These are phyloP conservation scores for Cyberlindnera xishuangbannaensis DNA, from an alignment of 805 yeast genomes.

Conservation along the genomic window DNA sequence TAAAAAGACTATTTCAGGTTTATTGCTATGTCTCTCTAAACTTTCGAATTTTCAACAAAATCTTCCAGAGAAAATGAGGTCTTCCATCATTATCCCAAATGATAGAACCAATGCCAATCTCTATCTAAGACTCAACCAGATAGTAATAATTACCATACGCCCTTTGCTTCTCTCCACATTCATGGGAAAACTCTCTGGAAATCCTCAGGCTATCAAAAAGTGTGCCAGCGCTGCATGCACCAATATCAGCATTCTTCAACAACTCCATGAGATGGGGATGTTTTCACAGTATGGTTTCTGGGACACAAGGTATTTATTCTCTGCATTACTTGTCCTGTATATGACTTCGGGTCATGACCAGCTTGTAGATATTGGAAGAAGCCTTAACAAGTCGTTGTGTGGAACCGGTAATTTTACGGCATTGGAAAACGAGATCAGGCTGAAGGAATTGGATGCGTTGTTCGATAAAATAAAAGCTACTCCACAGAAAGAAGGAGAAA, in stretches of 20 bases:
- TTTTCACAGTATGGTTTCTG: slow-evolving; percentile 34
- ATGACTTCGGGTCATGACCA: slow-evolving; percentile 22
- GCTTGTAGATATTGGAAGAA: slow-evolving; percentile 20
- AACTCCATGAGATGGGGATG: slow-evolving; percentile 25
- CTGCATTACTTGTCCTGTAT: slow-evolving; percentile 28
- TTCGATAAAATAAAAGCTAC: slow-evolving; percentile 15
- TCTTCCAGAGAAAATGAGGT: slow-evolving; percentile 18
- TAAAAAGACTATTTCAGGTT: slow-evolving; percentile 22
- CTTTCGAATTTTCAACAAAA: slow-evolving; percentile 22
- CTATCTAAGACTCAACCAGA: slow-evolving; percentile 31
- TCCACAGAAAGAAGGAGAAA: background rate
- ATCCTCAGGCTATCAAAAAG: slow-evolving; percentile 24
- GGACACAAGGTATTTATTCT: slow-evolving; percentile 35
- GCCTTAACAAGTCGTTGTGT: slow-evolving; percentile 24
- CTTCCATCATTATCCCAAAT: slow-evolving; percentile 14
- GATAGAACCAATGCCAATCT: slow-evolving; percentile 29
- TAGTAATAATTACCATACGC: slow-evolving; percentile 31
- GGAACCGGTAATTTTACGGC: slow-evolving; percentile 29
- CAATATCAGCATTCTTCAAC: slow-evolving; percentile 26
- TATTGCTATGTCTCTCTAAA: slow-evolving; percentile 20
- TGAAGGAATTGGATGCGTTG: slow-evolving; percentile 23
- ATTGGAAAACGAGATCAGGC: slow-evolving; percentile 25
- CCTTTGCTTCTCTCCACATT: slow-evolving; percentile 31
- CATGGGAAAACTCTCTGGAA: slow-evolving; percentile 26
- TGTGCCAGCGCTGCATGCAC: slow-evolving; percentile 29